Base-by-base conservation (phyloP, 352 stramenopile species). In the Peronospora belbahrii region DNA sequence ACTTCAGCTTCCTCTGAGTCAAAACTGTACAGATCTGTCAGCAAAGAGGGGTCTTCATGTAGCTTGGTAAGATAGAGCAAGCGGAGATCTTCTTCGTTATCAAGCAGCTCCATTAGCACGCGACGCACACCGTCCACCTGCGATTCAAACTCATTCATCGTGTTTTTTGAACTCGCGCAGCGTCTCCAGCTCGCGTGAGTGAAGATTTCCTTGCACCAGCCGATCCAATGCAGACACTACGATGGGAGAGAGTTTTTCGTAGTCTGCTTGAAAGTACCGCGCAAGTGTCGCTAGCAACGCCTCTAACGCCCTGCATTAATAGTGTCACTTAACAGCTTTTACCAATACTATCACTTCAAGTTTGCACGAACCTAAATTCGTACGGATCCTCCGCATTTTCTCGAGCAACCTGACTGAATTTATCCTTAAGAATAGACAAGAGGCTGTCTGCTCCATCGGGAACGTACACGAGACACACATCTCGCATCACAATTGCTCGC, bases 1-100 rank as follows among this genome's bases (percentile, higher is more conserved):
- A 78, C 71, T 62, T 88, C 76, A 15, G 73, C 76, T 52, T 85
- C 73, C 50, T 88, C 76, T 4, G 74, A 81, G 48, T 88, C 76
- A 10, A 83, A 82, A 33, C 68, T 81, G 48, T 69, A 84, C 18
- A 83, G 27, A 18, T 83, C 67, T 13, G 54, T 64, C 9, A 83
- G 42, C 11, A 82, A 54, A 25, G 62, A 65, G 6, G 76, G 65
- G 14, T 85, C 70, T 39, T 70, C 60, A 40, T 83, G 37, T 10
- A 92, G 56, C 47, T 89, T 78, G 10, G 70, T 86, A 5, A 89
- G 52, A 34, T 87, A 75, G 5, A 85, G 59, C 35, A 87, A 41
- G 7, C 68, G 65, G 2, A 85, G 50, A 38, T 81, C 64, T 40
- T 84, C 70, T 56, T 86, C 75, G 35, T 84, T 79, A 42, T 87